These are phyloP conservation scores for Boechera stricta DNA, from an alignment of 345 rosid genomes.

Conservation along the genomic window DNA sequence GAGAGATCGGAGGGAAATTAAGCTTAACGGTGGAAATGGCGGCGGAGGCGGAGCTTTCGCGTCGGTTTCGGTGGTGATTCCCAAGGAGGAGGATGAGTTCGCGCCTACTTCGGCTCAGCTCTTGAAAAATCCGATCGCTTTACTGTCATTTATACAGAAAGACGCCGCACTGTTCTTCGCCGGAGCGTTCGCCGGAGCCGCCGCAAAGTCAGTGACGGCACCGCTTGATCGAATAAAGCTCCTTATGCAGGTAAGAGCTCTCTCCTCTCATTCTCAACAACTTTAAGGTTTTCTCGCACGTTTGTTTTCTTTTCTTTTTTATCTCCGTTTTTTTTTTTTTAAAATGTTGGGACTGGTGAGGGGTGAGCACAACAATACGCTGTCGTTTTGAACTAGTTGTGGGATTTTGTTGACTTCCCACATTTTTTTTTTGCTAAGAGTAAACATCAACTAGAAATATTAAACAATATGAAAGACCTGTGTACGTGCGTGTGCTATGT, in stretches of 20 bases:
- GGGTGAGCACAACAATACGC: slow-evolving; percentile 24
- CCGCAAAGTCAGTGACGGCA: slow-evolving; percentile 89
- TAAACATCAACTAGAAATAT: no score
- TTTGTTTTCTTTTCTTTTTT: slow-evolving; percentile 26
- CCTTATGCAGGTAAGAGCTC: slow-evolving; percentile 73
- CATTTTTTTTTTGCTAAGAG: not conserved
- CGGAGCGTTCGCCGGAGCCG: slow-evolving; percentile 87
- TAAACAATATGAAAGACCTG: not conserved
- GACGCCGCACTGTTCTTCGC: slow-evolving; percentile 77
- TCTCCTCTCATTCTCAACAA: slow-evolving; percentile 37
- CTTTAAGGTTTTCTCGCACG: slow-evolving; percentile 46
- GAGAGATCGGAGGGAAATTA: slow-evolving; percentile 27
- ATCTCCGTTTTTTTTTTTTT: not conserved
- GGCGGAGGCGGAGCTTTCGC: slow-evolving; percentile 54
- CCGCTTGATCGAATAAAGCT: slow-evolving; percentile 95
- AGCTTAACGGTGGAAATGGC: slow-evolving; percentile 24
- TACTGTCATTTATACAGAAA: slow-evolving; percentile 60
- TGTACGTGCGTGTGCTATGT: not conserved
- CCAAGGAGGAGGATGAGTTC: slow-evolving; percentile 49
- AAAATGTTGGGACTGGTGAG: not conserved
- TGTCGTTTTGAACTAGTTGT: slow-evolving; percentile 26
- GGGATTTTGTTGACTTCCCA: not conserved
- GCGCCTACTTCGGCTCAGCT: slow-evolving; percentile 77
- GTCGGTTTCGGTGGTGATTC: slow-evolving; percentile 55
- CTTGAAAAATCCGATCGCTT: slow-evolving; percentile 72